Base-by-base conservation (phyloP, 805 yeast species). In the Danielia reshetovae region DNA sequence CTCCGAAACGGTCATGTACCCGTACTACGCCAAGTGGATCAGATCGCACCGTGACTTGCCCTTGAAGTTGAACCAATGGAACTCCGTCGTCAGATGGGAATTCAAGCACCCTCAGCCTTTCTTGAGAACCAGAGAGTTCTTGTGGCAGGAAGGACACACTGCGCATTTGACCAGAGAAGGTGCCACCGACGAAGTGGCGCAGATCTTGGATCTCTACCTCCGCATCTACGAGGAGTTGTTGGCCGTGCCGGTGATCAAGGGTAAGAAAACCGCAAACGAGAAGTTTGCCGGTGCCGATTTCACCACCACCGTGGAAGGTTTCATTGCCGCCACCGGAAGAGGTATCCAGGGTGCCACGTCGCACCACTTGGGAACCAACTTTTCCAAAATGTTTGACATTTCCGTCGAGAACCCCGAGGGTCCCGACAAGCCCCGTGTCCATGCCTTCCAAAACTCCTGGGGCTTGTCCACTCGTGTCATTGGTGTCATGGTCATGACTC, bases 141-240 rank as follows among this genome's bases (percentile, higher is more conserved):
- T 93, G 64, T 93, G 99, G 99, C 99, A 93, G 71, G 99, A 93
- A 71, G 99, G 99, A 52, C 99, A 93, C 72, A 93, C 98, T 32
- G 98, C 96, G 36, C 96, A 86, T 62, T 75, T 94, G 57, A 84
- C 94, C 37, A 64, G 70, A 46, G 85, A 79, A 42, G 93, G 77
- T 42, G 96, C 98, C 21, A 73, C 75, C 41, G 70, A 70, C 39
- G 97, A 93, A 70, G 97, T 90, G 21, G 57, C 75, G 51, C 81
- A 81, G 62, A 90, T 94, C 55, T 77, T 89, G 59, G 93, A 85
- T 45, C 80, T 77, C 66, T 93, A 93, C 63, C 81, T 83, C 42
- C 78, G 79, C 44, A 74, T 93, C 42, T 93, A 93, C 65, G 81
- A 81, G 66, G 95, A 90, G 50, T 73, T 93, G 55, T 79, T 93